Evolutionary conservation across 176 grass and related monocot species (phyloP), one percentile per base, ranked within the genome.

Genomic region (Aegilops tauschii): DNA sequence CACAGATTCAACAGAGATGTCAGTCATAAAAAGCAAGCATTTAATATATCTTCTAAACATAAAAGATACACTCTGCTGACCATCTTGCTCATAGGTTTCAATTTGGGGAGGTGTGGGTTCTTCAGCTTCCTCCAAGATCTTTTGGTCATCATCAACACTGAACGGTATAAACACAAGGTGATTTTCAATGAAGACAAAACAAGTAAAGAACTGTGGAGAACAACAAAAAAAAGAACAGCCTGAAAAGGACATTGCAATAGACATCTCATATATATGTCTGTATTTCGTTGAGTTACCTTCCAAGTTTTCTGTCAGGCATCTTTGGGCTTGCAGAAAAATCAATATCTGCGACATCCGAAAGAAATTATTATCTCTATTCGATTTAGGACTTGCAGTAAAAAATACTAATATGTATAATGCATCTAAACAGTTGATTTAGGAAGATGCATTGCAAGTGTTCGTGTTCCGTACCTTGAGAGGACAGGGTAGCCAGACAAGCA

Each of bases 401-500:
- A 72, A 67, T 85, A 29, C 8, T 65, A 64, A 63, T 85, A 32
- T 12, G 2, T 44, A 13, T 40, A 70, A 12, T 74, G 30, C 3
- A n/a, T 79, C 32, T 20, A 85, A 49, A 45, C 5, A 31, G 17
- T 31, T 25, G 6, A 4, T 74, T 69, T 8, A 83, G 39, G 20
- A 86, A 50, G 31, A 69, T 84, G 74, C 31, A 12, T 49, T 69
- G 44, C 71, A 42, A 56, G 44, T 31, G 8, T 25, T 25, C 23
- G 44, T 31, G 8, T 32, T 9, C 7, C 81, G 17, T 86, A 94
- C 96, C 93, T 92, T 92, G 78, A 84, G 88, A 91, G 28, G 93
- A 93, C 74, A 98, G 84, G 65, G 92, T 82, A 29, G 93, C 96
- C 44, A 98, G 81, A 75, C 84, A 86, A 85, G 90, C 93, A 89